Conservation (phyloP, 345 rosid species). For the Limnanthes douglasii region DNA sequence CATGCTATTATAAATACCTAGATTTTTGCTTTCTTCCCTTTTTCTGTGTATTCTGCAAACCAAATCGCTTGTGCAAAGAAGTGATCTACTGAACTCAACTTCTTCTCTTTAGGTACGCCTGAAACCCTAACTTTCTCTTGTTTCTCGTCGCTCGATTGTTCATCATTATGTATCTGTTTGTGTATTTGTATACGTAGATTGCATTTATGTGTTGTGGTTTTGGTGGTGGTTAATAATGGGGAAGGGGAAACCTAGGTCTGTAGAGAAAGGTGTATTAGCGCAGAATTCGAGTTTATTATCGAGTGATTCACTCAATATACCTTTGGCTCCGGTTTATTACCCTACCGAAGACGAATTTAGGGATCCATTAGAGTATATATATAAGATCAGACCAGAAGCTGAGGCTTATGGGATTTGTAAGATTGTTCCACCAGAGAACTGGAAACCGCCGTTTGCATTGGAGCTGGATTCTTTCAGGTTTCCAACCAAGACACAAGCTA, state of each 20-base stretch:
- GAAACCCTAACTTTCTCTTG: conserved; percentile 33
- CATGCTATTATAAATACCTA: too few species aligned
- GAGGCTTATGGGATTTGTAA: conserved; percentile 87
- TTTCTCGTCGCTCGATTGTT: not conserved
- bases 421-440: conserved; percentile 68
- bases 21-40: too few species aligned
- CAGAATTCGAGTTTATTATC: conserved; percentile 21
- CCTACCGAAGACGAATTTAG: conserved; percentile 75
- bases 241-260: conserved; percentile 80
- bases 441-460: conserved; percentile 81
- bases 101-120: conserved; percentile 24
- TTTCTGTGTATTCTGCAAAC: too few species aligned
- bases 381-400: conserved; percentile 76
- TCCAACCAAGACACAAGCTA: conserved; percentile 90
- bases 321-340: conserved; percentile 57
- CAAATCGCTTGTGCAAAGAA: too few species aligned
- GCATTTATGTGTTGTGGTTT: conserved; percentile 9
- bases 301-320: conserved; percentile 28
- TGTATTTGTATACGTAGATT: conserved; percentile 14
- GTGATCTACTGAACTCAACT: conserved; percentile 12
- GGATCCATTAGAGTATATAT: conserved; percentile 70
- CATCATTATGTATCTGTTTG: conserved; percentile 7
- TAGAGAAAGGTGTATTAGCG: conserved; percentile 52
- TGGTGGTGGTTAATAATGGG: conserved; percentile 43
- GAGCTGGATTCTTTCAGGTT: conserved; percentile 46